Percentiles rank a stretch among this genome's conserved stretches.
Evolutionary conservation across 2,329 filamentous ascomycete species (phyloP).

Genomic region (Hyphodiscus sp.): DNA sequence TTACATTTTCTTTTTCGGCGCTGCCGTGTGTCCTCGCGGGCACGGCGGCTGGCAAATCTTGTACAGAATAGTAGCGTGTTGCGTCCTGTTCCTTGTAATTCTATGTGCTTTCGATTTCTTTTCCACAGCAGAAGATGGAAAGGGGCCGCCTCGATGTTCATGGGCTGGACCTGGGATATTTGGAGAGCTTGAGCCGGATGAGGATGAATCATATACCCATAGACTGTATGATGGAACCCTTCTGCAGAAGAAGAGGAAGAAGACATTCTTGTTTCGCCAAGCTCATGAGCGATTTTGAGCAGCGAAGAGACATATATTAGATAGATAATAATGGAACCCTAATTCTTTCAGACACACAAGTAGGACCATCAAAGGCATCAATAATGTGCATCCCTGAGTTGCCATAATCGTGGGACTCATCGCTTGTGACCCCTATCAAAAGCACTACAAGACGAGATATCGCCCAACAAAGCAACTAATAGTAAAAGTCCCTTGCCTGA

Average conservation of each 20-base stretch:
- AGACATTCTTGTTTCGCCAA: not conserved
- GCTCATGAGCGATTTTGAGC: not conserved
- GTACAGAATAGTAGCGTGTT: not conserved
- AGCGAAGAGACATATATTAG: not conserved
- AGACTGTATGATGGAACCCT: conserved; percentile 1
- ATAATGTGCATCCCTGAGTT: too few species aligned
- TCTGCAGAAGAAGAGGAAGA: conserved; percentile 1
- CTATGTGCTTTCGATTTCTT: not conserved
- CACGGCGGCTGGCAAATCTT: not conserved
- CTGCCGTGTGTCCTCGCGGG: not conserved
- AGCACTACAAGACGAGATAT: not conserved
- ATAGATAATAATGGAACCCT: not conserved
- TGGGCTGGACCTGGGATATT: conserved; percentile 2
- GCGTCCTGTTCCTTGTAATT: not conserved
- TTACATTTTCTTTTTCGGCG: not conserved
- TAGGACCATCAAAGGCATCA: too few species aligned
- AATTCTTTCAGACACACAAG: not conserved
- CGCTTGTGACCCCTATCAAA: not conserved
- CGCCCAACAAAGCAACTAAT: not conserved
- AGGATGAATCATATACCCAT: conserved; percentile 2
- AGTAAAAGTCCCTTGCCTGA: not conserved
- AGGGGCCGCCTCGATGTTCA: not conserved
- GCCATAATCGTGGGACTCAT: not conserved
- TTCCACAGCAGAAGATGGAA: not conserved
- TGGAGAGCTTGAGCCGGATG: not conserved